Conservation (phyloP, 2,329 filamentous ascomycete genomes). For the Sporothrix curviconia region DNA sequence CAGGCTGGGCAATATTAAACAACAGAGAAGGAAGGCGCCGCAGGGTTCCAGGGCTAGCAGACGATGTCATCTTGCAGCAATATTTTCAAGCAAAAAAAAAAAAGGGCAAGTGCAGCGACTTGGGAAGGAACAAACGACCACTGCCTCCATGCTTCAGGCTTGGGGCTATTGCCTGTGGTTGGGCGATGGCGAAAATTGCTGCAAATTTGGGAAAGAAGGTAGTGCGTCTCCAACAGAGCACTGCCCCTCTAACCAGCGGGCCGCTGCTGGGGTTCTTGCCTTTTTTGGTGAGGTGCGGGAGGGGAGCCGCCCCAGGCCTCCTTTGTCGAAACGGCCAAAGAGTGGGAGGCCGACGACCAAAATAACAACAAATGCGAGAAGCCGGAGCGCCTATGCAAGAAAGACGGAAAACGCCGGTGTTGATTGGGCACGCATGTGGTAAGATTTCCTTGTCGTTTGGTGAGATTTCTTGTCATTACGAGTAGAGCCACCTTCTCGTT, state of each 20-base stretch:
- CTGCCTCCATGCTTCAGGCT: not conserved
- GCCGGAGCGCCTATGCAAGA: no score
- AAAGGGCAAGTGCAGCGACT: not conserved
- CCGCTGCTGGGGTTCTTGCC: slow-evolving; percentile 10
- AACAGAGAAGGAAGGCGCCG: not conserved
- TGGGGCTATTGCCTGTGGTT: not conserved
- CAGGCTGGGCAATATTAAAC: not conserved
- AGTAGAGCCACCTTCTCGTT: no score
- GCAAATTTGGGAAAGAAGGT: not conserved
- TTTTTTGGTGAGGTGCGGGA: no score
- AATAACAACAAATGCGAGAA: no score
- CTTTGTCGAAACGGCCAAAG: not conserved
- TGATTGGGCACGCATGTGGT: not conserved
- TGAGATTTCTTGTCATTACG: no score
- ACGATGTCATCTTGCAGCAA: slow-evolving; percentile 7
- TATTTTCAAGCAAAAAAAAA: not conserved
- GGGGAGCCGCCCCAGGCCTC: no score
- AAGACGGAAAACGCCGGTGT: not conserved
- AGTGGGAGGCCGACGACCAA: not conserved
- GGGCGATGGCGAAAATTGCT: slow-evolving; percentile 3
- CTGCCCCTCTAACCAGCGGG: slow-evolving; percentile 11
- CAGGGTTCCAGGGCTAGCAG: not conserved
- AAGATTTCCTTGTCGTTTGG: not conserved
- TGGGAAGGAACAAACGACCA: not conserved
- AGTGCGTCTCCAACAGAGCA: not conserved